phyloP scores from a whole-genome alignment of 2,329 filamentous ascomycete genomes.

The Myrmaecium sp. region DNA sequence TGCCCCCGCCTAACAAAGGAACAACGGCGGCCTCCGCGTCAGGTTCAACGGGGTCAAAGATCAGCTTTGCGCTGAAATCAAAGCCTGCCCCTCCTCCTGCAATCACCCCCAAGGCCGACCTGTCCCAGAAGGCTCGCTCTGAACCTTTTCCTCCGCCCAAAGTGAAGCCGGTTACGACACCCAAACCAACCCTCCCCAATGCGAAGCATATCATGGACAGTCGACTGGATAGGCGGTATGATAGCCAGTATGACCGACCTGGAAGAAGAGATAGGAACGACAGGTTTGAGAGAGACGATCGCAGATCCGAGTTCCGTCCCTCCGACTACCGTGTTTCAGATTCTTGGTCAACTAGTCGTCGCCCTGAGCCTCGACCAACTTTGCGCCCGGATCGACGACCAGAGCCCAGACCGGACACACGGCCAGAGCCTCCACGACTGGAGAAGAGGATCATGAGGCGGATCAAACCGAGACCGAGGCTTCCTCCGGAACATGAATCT shows the following conservation, averaged over 20 bases:
- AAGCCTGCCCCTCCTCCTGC: constrained; percentile 40
- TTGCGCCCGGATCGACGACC: not conserved
- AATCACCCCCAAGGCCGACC: constrained; percentile 32
- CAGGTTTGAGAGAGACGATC: too few species aligned
- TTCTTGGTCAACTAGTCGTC: too few species aligned
- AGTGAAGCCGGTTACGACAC: constrained; percentile 22
- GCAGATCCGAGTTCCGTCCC: constrained; percentile 15
- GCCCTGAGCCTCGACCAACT: constrained; percentile 1
- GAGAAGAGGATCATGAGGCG: constrained; percentile 50
- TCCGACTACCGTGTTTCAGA: too few species aligned
- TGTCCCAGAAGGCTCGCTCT: constrained; percentile 20
- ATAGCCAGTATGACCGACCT: constrained; percentile 2
- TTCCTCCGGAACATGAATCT: constrained; percentile 53
- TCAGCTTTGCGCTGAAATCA: constrained; percentile 86
- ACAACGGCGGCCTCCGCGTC: constrained; percentile 37
- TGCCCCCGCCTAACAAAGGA: constrained; percentile 38
- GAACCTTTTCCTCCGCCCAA: constrained; percentile 21
- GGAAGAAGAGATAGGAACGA: too few species aligned
- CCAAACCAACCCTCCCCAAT: constrained; percentile 18
- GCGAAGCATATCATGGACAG: constrained; percentile 21
- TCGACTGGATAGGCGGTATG: constrained; percentile 3
- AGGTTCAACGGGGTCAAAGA: constrained; percentile 46
- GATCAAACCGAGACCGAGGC: constrained; percentile 50
- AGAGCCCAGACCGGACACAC: not conserved
- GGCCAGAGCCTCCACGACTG: constrained; percentile 10